phyloP scores from a whole-genome alignment of 2,329 filamentous ascomycete species.

The Phoma sp. region DNA sequence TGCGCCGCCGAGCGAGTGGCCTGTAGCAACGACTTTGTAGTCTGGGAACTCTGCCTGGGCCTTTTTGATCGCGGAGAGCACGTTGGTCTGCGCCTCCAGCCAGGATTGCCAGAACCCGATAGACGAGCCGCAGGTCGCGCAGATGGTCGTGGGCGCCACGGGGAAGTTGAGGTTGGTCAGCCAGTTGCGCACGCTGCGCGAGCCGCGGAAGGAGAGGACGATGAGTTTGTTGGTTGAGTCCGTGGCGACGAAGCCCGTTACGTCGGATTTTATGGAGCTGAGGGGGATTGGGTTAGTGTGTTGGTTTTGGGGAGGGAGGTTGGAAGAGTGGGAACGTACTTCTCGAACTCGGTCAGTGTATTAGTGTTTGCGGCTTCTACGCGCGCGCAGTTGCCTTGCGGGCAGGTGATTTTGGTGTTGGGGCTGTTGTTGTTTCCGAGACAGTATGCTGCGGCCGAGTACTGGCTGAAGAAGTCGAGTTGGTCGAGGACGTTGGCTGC shows the following conservation, averaged over 20 bases:
- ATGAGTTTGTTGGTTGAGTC: conserved; percentile 59
- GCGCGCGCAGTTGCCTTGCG: conserved; percentile 53
- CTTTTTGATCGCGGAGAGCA: conserved; percentile 52
- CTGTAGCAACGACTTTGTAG: conserved; percentile 65
- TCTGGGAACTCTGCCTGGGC: conserved; percentile 56
- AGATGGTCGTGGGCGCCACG: conserved; percentile 50
- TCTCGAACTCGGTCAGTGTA: conserved; percentile 56
- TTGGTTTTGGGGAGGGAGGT: not conserved
- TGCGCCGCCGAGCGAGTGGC: conserved; percentile 72
- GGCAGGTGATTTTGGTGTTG: conserved; percentile 53
- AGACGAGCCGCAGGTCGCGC: conserved; percentile 59
- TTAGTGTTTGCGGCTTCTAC: conserved; percentile 56
- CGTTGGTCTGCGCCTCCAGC: conserved; percentile 56
- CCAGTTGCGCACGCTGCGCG: conserved; percentile 65
- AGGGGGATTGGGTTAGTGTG: not conserved
- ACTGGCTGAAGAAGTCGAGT: conserved; percentile 58
- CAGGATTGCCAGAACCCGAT: conserved; percentile 66
- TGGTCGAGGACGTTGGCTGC: conserved; percentile 49
- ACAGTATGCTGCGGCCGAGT: conserved; percentile 61
- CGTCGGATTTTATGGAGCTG: conserved; percentile 48
- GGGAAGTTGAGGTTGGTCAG: conserved; percentile 61
- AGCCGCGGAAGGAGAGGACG: conserved; percentile 67
- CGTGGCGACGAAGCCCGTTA: conserved; percentile 55
- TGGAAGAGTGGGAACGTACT: conserved; percentile 42
- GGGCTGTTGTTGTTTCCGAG: conserved; percentile 54